Conservation (phyloP, 208 protist species). For the Leishmania amazonensis region DNA sequence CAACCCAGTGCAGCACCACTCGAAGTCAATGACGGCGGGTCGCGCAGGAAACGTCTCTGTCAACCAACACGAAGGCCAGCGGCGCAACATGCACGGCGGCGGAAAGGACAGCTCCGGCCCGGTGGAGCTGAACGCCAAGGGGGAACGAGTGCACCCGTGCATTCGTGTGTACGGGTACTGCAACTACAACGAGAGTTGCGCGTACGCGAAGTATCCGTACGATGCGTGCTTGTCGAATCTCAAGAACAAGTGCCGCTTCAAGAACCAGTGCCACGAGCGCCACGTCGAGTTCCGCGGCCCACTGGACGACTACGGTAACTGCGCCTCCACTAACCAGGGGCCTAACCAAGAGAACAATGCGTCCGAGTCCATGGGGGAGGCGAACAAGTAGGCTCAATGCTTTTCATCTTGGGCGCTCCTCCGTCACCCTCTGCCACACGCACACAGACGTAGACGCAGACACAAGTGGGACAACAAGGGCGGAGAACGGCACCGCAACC, state of each 20-base stretch:
- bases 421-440: background rate
- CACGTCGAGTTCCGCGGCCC: constrained; percentile 86
- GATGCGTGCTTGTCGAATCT: constrained; percentile 89
- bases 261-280: constrained; percentile 84
- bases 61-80: constrained; percentile 12
- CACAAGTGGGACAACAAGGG: no score
- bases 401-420: background rate
- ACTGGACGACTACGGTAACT: constrained; percentile 53
- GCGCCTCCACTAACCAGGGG: constrained; percentile 17
- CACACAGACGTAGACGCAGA: background rate
- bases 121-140: constrained; percentile 50
- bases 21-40: constrained; percentile 1
- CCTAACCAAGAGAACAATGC: background rate
- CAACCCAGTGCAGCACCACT: constrained; percentile 10
- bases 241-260: constrained; percentile 90
- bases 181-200: constrained; percentile 87
- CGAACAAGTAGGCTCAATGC: background rate
- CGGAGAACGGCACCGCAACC: background rate
- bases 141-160: constrained; percentile 84
- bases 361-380: background rate
- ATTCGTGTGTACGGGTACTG: constrained; percentile 90
- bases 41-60: background rate
- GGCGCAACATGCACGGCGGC: constrained; percentile 24
- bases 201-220: constrained; percentile 89
- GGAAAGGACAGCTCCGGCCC: constrained; percentile 25